Evolutionary conservation across 2,329 filamentous ascomycete genomes (phyloP).

Genomic region (Bertia moriformis): DNA sequence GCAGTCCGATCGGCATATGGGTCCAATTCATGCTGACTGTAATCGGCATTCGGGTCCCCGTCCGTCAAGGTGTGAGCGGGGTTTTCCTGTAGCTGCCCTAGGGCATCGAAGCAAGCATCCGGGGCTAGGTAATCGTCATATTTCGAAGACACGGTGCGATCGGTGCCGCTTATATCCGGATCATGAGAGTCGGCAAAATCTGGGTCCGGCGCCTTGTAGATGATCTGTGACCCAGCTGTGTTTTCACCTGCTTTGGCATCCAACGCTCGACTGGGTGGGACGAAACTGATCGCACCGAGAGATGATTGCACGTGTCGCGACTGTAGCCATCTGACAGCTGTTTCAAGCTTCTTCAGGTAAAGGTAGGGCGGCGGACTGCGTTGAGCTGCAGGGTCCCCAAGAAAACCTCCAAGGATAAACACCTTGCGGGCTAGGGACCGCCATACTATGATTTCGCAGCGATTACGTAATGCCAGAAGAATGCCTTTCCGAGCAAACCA

Average conservation of each 20-base stretch:
- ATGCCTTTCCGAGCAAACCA: neutral
- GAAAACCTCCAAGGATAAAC: neutral
- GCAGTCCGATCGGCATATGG: neutral
- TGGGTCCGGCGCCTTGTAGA: neutral
- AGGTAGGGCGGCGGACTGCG: neutral
- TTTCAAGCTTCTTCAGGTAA: neutral
- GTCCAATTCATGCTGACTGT: neutral
- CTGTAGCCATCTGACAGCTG: neutral
- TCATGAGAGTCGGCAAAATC: too few relatives aligned
- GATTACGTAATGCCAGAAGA: neutral
- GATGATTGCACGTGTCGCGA: neutral
- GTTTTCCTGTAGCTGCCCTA: neutral
- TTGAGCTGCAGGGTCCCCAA: neutral
- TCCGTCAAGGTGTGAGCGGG: neutral
- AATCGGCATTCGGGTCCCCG: neutral
- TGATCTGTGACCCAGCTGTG: neutral
- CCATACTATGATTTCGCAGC: constrained; percentile 1
- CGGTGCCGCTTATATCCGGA: neutral
- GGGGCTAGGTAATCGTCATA: neutral
- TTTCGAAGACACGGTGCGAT: neutral
- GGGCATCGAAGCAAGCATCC: neutral
- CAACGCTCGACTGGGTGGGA: neutral
- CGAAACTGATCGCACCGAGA: neutral
- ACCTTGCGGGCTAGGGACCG: neutral
- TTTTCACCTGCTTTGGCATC: neutral